These are phyloP conservation scores for Sugiyamaella americana DNA, from an alignment of 805 yeast species.

Conservation along the genomic window DNA sequence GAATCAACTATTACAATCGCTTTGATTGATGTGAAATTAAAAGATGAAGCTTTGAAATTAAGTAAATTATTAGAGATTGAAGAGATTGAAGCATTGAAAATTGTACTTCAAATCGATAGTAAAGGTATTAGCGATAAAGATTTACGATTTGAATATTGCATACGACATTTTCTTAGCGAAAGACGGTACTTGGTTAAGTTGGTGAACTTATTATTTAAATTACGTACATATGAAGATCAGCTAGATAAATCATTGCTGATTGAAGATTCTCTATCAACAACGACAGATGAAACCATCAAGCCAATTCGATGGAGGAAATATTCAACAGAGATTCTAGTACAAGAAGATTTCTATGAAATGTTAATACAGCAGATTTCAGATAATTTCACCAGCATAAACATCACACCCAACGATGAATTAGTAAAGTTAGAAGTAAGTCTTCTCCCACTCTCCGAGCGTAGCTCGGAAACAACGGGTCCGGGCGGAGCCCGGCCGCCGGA, in stretches of 20 bases:
- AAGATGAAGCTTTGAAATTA: conserved; percentile 15
- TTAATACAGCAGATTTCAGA: not conserved
- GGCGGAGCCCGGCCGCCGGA: too few species aligned
- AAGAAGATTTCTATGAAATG: not conserved
- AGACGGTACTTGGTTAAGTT: conserved; percentile 16
- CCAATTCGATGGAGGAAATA: not conserved
- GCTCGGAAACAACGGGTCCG: too few species aligned
- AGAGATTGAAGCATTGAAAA: conserved; percentile 16
- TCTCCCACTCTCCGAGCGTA: too few species aligned
- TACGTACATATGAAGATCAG: too few species aligned
- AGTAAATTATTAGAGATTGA: conserved; percentile 12
- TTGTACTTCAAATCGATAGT: conserved; percentile 13
- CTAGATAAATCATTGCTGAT: too few species aligned
- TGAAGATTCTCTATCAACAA: too few species aligned
- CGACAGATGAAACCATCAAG: too few species aligned
- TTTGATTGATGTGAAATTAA: conserved; percentile 6
- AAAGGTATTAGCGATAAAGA: conserved; percentile 11
- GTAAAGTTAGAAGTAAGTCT: too few species aligned
- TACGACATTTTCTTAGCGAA: conserved; percentile 19
- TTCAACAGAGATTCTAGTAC: not conserved
- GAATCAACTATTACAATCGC: conserved; percentile 5
- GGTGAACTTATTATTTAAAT: conserved; percentile 13
- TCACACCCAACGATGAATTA: too few species aligned
- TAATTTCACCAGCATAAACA: too few species aligned
- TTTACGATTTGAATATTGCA: conserved; percentile 10